phyloP scores from a whole-genome alignment of 495 filamentous ascomycete species.

The Daldinia bambusicola region DNA sequence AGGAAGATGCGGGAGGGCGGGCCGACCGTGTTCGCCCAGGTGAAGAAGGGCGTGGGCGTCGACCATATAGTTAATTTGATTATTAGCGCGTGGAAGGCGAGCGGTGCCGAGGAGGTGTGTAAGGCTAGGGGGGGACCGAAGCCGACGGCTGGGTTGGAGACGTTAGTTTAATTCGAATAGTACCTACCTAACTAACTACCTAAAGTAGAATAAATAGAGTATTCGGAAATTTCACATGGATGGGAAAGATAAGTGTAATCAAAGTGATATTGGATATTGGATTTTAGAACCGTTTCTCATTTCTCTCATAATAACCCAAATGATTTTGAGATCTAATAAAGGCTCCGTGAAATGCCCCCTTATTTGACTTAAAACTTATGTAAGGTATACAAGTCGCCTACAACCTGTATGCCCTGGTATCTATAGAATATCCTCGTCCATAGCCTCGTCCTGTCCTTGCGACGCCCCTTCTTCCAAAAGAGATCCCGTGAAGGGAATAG shows the following conservation, averaged over 20 bases:
- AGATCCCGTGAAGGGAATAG: conserved; percentile 61
- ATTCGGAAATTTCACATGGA: not conserved
- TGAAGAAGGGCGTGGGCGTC: conserved; percentile 88
- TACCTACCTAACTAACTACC: no score
- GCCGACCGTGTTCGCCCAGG: conserved; percentile 95
- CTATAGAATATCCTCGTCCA: conserved; percentile 55
- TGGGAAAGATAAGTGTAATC: conserved; percentile 7
- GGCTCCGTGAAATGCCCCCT: conserved; percentile 12
- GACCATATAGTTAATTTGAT: conserved; percentile 89
- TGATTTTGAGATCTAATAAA: conserved; percentile 1
- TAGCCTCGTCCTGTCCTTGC: conserved; percentile 44
- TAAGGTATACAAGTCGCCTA: not conserved
- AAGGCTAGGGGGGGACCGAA: conserved; percentile 62
- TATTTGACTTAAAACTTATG: not conserved
- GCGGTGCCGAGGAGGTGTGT: conserved; percentile 75
- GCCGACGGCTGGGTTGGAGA: conserved; percentile 60
- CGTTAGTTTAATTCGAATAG: conserved; percentile 32
- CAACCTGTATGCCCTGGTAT: conserved; percentile 1
- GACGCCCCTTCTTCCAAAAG: conserved; percentile 49
- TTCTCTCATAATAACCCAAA: conserved; percentile 28
- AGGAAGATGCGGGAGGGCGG: conserved; percentile 95
- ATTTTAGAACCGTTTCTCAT: conserved; percentile 29
- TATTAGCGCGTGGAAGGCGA: conserved; percentile 89
- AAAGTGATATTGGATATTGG: not conserved
- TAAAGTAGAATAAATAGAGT: no score